phyloP scores from a whole-genome alignment of 2,329 filamentous ascomycete genomes.

The Trichoderma asperellum region DNA sequence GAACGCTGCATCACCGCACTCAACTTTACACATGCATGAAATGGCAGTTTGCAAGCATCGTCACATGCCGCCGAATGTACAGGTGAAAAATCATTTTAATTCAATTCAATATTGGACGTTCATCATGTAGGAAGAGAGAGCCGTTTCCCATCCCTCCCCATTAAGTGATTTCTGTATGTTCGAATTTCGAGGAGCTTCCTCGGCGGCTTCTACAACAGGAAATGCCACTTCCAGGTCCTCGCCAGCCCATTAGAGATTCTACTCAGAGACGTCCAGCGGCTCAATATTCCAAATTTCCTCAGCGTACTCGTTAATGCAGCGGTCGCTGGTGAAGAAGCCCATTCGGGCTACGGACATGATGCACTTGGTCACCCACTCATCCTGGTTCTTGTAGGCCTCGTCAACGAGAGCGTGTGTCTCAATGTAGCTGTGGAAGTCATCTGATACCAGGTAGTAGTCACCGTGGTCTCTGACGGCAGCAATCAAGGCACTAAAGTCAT shows the following conservation, averaged over 20 bases:
- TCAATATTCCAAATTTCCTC: constrained; percentile 98
- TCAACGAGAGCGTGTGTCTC: constrained; percentile 91
- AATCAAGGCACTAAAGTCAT: constrained; percentile 80
- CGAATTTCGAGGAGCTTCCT: constrained; percentile 3
- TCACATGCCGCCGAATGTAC: background rate
- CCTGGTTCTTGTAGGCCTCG: constrained; percentile 87
- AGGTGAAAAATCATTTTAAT: background rate
- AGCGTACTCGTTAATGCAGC: constrained; percentile 96
- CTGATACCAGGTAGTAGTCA: constrained; percentile 96
- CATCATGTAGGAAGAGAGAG: constrained; percentile 24
- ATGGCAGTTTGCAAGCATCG: background rate
- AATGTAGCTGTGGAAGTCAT: constrained; percentile 95
- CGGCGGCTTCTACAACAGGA: background rate
- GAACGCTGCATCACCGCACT: background rate
- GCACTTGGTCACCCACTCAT: constrained; percentile 88
- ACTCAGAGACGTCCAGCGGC: constrained; percentile 62
- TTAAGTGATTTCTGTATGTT: background rate
- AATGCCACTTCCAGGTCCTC: background rate
- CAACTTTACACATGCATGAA: background rate
- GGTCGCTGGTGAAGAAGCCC: constrained; percentile 96
- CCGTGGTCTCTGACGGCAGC: constrained; percentile 88
- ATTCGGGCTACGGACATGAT: constrained; percentile 89
- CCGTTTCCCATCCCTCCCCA: background rate
- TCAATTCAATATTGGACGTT: constrained; percentile 7
- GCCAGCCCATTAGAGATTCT: constrained; percentile 22